Evolutionary conservation across 73 alveolate genomes (phyloP).

Genomic region (Paramecium bursaria): DNA sequence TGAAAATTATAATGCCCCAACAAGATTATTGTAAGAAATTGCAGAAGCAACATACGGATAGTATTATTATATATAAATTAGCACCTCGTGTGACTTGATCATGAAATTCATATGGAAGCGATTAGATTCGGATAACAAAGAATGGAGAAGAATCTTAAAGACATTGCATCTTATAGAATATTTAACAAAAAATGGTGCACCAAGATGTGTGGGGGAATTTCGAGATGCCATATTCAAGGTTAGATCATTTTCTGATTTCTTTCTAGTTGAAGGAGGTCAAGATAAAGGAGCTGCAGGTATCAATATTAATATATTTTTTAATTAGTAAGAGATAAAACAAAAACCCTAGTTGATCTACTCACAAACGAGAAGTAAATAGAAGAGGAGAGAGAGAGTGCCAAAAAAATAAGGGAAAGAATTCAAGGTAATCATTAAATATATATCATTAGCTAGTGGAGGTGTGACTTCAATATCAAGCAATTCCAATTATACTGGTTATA

Average conservation of each 20-base stretch:
- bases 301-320: background rate
- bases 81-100: background rate
- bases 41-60: conserved; percentile 60
- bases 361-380: conserved; percentile 42
- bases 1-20: conserved; percentile 60
- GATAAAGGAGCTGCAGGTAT: conserved; percentile 53
- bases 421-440: background rate
- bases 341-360: conserved; percentile 18
- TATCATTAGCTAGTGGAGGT: conserved; percentile 50
- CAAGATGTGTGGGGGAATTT: conserved; percentile 53
- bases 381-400: conserved; percentile 58
- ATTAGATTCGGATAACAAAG: conserved; percentile 52
- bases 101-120: conserved; percentile 61
- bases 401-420: conserved; percentile 46
- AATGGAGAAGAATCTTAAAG: conserved; percentile 53
- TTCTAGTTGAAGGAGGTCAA: conserved; percentile 29
- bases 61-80: conserved; percentile 25
- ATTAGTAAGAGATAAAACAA: conserved; percentile 51
- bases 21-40: conserved; percentile 30
- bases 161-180: conserved; percentile 36
- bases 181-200: conserved; percentile 53
- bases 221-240: conserved; percentile 34
- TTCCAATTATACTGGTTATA: conserved; percentile 24
- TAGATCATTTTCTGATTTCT: conserved; percentile 55
- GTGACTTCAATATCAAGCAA: conserved; percentile 45